Evolutionary conservation across 768 basidiomycete genomes (phyloP).

Genomic region (Agaricus sinodeliciosus): DNA sequence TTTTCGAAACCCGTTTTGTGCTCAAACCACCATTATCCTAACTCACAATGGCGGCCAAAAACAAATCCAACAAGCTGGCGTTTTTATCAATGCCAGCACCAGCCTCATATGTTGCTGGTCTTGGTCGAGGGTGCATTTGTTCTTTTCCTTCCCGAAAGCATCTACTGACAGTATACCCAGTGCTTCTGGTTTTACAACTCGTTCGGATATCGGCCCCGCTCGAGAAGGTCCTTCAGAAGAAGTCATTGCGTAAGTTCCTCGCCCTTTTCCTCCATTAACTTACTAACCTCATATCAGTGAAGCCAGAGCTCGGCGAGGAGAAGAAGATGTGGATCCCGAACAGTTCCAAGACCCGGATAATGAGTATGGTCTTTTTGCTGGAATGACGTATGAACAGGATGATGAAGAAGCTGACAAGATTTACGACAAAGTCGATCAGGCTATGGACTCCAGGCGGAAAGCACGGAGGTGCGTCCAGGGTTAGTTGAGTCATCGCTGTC

Average conservation of each 20-base stretch:
- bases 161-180: slow-evolving; percentile 30
- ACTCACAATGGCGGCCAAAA: slow-evolving; percentile 30
- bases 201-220: slow-evolving; percentile 98
- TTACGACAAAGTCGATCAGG: slow-evolving; percentile 85
- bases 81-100: slow-evolving; percentile 92
- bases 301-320: slow-evolving; percentile 79
- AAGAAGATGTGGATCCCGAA: slow-evolving; percentile 89
- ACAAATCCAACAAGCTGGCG: slow-evolving; percentile 73
- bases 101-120: slow-evolving; percentile 96
- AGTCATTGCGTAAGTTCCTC: slow-evolving; percentile 65
- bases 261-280: background rate
- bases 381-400: slow-evolving; percentile 93
- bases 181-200: slow-evolving; percentile 95
- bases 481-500: slow-evolving; percentile 28
- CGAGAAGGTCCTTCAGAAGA: slow-evolving; percentile 92
- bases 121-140: slow-evolving; percentile 80
- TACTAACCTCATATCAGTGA: slow-evolving; percentile 41
- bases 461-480: slow-evolving; percentile 63
- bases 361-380: slow-evolving; percentile 92
- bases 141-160: background rate
- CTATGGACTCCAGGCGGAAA: slow-evolving; percentile 83
- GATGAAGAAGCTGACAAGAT: slow-evolving; percentile 97
- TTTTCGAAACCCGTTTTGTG: background rate
- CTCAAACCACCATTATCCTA: slow-evolving; percentile 5
- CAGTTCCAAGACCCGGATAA: slow-evolving; percentile 97